These are phyloP conservation scores for Zangia roseola DNA, from an alignment of 768 basidiomycete genomes.

Conservation along the genomic window DNA sequence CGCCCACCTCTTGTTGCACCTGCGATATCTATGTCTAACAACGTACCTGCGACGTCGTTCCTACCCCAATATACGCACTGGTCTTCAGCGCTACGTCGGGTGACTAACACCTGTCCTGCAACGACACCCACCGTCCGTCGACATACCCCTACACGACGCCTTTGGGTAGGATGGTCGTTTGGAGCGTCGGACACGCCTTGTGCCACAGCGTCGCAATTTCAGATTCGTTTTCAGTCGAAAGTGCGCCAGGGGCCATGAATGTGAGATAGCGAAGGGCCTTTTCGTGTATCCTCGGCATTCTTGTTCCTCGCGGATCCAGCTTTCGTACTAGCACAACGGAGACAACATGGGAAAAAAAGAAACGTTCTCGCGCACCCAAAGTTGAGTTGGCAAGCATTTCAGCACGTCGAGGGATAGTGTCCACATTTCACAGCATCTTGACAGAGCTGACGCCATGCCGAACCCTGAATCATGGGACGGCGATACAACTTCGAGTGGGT, in stretches of 20 bases:
- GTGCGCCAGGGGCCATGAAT: constrained; percentile 49
- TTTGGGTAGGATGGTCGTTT: constrained; percentile 62
- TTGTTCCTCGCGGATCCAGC: constrained; percentile 20
- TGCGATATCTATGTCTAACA: too few species aligned
- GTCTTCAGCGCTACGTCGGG: background rate
- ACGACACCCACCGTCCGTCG: constrained; percentile 24
- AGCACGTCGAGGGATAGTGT: too few species aligned
- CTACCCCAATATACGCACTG: too few species aligned
- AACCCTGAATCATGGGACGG: too few species aligned
- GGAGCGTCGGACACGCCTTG: constrained; percentile 54
- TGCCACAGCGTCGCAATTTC: constrained; percentile 57
- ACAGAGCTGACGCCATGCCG: too few species aligned
- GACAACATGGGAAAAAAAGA: constrained; percentile 86
- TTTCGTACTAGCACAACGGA: constrained; percentile 62
- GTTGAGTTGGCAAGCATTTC: constrained; percentile 71
- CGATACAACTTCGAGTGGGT: too few species aligned
- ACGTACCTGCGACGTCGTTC: too few species aligned
- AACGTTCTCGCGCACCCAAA: constrained; percentile 95
- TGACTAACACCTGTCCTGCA: constrained; percentile 16
- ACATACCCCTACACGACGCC: constrained; percentile 58
- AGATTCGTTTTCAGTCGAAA: constrained; percentile 39
- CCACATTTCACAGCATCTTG: too few species aligned
- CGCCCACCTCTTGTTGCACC: too few species aligned
- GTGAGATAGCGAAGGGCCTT: constrained; percentile 50
- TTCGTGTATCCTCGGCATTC: constrained; percentile 26